A percentile compares a stretch with the other conserved stretches of the same genome.
phyloP scores from a whole-genome alignment of 352 stramenopile genomes.

The Phytophthora crassamura region DNA sequence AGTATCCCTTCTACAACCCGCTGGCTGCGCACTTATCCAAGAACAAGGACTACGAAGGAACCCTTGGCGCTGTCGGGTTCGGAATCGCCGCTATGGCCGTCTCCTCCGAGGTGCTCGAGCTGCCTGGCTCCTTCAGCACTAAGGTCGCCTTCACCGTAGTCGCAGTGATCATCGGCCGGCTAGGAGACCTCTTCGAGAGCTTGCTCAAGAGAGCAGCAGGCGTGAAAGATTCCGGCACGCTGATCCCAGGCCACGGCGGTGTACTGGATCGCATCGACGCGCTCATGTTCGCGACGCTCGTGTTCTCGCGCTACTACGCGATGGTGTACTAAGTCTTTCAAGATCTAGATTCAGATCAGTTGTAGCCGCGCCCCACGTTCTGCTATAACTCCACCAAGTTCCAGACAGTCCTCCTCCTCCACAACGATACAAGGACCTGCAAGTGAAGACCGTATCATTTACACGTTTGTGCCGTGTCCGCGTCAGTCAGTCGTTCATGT shows the following conservation, averaged over 20 bases:
- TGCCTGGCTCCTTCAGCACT: slow-evolving; percentile 79
- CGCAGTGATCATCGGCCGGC: slow-evolving; percentile 92
- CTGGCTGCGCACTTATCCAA: too few species aligned
- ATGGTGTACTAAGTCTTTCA: slow-evolving; percentile 29
- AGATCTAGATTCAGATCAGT: neutral
- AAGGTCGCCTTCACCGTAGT: slow-evolving; percentile 86
- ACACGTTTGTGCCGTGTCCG: slow-evolving; percentile 14
- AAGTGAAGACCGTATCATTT: slow-evolving; percentile 17
- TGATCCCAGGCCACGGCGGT: slow-evolving; percentile 96
- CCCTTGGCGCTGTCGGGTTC: slow-evolving; percentile 85
- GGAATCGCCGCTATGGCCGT: slow-evolving; percentile 88
- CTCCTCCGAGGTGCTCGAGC: slow-evolving; percentile 59
- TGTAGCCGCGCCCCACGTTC: neutral
- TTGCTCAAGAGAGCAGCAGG: slow-evolving; percentile 95
- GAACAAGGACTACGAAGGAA: slow-evolving; percentile 97
- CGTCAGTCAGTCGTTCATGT: slow-evolving; percentile 20
- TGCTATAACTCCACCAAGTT: too few species aligned
- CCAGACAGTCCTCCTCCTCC: neutral
- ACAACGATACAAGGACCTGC: slow-evolving; percentile 1
- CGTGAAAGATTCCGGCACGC: slow-evolving; percentile 94
- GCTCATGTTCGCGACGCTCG: slow-evolving; percentile 90
- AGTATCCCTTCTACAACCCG: slow-evolving; percentile 82
- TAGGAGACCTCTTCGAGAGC: slow-evolving; percentile 96
- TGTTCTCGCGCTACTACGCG: slow-evolving; percentile 69
- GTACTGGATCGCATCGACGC: slow-evolving; percentile 96